phyloP scores from a whole-genome alignment of 139 green algal genomes.

The Chlorella sorokiniana region DNA sequence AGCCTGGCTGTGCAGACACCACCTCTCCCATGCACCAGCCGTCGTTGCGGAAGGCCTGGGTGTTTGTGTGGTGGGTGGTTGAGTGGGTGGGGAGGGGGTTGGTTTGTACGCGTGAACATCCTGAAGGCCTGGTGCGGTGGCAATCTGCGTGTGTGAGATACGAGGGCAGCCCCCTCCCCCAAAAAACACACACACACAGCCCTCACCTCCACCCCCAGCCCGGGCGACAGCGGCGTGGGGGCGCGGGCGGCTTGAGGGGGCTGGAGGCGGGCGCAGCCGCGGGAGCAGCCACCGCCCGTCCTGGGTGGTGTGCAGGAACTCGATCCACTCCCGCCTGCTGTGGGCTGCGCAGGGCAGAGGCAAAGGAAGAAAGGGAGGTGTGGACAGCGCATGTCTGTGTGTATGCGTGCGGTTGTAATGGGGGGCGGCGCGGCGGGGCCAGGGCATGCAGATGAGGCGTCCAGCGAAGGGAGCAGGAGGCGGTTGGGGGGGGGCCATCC shows the following conservation, averaged over 20 bases:
- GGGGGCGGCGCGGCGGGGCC: too few relatives aligned
- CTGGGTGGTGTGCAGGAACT: constrained; percentile 1
- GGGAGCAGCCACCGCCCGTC: constrained; percentile 8
- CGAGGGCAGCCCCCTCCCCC: not conserved
- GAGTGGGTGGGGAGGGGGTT: not conserved
- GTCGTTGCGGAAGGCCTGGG: constrained; percentile 15
- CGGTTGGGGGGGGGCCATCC: too few relatives aligned
- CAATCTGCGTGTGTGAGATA: not conserved
- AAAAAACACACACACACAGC: not conserved
- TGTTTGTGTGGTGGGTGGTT: not conserved
- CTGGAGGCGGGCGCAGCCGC: not conserved
- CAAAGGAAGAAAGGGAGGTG: not conserved
- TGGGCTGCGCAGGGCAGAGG: not conserved
- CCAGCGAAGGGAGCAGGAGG: too few relatives aligned
- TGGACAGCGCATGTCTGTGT: too few relatives aligned
- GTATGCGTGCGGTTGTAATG: too few relatives aligned
- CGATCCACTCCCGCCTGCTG: constrained; percentile 15
- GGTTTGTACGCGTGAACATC: not conserved
- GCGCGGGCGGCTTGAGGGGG: not conserved
- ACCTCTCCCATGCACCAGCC: constrained; percentile 25
- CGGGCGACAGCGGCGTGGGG: not conserved
- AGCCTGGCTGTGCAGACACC: not conserved
- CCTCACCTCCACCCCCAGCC: constrained; percentile 13
- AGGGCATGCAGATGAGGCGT: too few relatives aligned
- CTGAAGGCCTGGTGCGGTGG: not conserved